Conservation (phyloP, 768 basidiomycete genomes). For the Phlebiopsis flavidoalba region DNA sequence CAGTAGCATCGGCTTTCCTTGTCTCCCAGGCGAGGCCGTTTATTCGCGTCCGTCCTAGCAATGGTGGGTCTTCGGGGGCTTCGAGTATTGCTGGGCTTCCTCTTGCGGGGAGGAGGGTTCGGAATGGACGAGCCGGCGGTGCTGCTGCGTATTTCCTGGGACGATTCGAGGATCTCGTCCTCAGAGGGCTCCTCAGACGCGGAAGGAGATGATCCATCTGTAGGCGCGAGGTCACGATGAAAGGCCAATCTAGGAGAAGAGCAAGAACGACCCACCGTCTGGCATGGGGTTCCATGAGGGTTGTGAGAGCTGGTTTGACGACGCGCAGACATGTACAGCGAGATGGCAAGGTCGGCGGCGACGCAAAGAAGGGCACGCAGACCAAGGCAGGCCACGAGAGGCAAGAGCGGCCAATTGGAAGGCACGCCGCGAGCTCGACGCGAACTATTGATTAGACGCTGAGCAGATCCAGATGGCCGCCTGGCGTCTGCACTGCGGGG, state of each 20-base stretch:
- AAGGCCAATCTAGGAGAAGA: not conserved
- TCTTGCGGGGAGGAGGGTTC: not conserved
- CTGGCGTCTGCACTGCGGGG: not conserved
- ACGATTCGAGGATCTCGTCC: slow-evolving; percentile 1
- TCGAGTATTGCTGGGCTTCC: not conserved
- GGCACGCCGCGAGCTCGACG: not conserved
- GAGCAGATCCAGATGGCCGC: not conserved
- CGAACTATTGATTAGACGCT: not conserved
- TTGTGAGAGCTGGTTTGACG: not conserved
- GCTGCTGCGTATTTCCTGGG: slow-evolving; percentile 10
- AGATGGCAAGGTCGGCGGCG: not conserved
- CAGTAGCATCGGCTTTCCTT: not conserved
- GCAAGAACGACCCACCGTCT: not conserved
- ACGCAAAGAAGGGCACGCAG: not conserved
- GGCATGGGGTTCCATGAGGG: not conserved
- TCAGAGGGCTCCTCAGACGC: slow-evolving; percentile 1
- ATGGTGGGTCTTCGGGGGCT: not conserved
- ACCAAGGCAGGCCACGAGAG: not conserved
- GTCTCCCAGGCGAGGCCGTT: not conserved
- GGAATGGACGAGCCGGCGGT: not conserved
- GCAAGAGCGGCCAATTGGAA: not conserved
- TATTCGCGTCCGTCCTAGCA: not conserved
- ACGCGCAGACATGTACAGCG: not conserved
- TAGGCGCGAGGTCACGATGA: not conserved
- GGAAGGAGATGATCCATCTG: not conserved